phyloP scores from a whole-genome alignment of 768 basidiomycete genomes.

The Suillus decipiens region DNA sequence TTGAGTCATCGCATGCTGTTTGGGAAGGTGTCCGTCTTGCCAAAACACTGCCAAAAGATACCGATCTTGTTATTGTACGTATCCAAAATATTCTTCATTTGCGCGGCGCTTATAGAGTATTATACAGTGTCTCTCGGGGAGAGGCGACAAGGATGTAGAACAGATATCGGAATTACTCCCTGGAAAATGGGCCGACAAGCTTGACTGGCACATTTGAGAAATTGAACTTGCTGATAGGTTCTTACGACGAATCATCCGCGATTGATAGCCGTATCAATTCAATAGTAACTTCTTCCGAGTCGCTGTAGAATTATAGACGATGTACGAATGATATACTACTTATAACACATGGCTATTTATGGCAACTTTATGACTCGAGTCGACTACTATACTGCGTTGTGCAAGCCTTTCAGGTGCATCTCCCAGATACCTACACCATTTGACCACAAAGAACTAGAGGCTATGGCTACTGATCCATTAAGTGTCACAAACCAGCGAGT shows the following conservation, averaged over 20 bases:
- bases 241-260: neutral
- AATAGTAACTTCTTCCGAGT: neutral
- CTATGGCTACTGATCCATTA: constrained; percentile 45
- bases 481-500: constrained; percentile 49
- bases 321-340: constrained; percentile 2
- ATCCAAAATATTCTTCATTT: neutral
- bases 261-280: neutral
- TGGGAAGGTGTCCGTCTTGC: constrained; percentile 90
- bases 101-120: neutral
- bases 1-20: constrained; percentile 95
- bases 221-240: neutral
- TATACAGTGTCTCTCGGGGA: constrained; percentile 83
- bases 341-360: constrained; percentile 15
- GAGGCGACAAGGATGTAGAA: constrained; percentile 98
- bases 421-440: neutral
- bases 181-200: constrained; percentile 87
- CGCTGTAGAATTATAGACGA: neutral
- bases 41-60: constrained; percentile 78
- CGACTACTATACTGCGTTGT: too few species aligned
- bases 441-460: neutral
- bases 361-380: constrained; percentile 23
- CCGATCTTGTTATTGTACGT: constrained; percentile 89
- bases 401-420: neutral
- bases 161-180: constrained; percentile 94
- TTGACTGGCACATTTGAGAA: constrained; percentile 84